Percentiles rank a stretch among this genome's conserved stretches.
Evolutionary conservation across 768 basidiomycete genomes (phyloP).

Genomic region (Pisolithus tinctorius): DNA sequence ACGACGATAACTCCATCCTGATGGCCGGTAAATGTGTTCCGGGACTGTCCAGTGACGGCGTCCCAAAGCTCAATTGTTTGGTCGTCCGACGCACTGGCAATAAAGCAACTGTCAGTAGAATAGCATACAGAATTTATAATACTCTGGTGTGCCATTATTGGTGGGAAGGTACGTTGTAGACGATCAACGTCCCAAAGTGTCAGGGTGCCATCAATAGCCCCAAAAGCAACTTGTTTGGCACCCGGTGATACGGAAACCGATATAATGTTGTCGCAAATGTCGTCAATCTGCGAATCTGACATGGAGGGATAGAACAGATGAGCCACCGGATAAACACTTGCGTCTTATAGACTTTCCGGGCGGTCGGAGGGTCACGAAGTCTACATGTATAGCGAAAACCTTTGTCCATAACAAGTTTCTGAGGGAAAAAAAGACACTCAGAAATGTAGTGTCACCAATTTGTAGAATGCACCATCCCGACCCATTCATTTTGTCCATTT

Average conservation of each 20-base stretch:
- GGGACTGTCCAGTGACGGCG: background rate
- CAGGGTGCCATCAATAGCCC: slow-evolving; percentile 1
- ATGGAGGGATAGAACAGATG: background rate
- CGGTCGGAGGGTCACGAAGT: too few relatives aligned
- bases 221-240: background rate
- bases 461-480: too few relatives aligned
- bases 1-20: background rate
- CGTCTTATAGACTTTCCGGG: too few relatives aligned
- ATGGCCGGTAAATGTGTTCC: background rate
- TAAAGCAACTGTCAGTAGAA: background rate
- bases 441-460: too few relatives aligned
- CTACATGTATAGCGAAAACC: too few relatives aligned
- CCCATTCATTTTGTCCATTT: too few relatives aligned
- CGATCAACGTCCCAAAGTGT: background rate
- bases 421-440: too few relatives aligned
- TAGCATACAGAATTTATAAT: slow-evolving; percentile 3
- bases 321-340: background rate
- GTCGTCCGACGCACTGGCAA: slow-evolving; percentile 1
- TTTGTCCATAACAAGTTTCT: too few relatives aligned
- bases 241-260: background rate
- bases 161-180: background rate
- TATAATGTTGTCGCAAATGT: background rate
- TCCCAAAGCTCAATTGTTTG: slow-evolving; percentile 8
- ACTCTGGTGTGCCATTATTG: slow-evolving; percentile 10
- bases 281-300: background rate